Base-by-base conservation (phyloP, 1,284 basidiomycete species). In the Paramarasmius palmivorus region DNA sequence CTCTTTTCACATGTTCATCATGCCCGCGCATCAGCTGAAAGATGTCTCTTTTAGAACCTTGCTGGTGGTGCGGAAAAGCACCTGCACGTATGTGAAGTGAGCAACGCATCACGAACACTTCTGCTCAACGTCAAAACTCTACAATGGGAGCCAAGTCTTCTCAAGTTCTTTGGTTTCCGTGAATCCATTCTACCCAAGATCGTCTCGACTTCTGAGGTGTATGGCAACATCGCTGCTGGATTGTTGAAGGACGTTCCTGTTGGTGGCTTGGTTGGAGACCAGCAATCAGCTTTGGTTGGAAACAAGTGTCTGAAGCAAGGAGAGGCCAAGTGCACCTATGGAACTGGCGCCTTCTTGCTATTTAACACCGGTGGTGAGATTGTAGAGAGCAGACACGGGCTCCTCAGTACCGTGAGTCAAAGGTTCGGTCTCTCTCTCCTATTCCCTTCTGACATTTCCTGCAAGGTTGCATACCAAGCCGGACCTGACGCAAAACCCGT, bases 51-150 rank as follows among this genome's bases (percentile, higher is more conserved):
- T 49, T 66, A 95, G 91, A 93, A 95, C 70, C 78, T 96, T 17
- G 89, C 93, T 4, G 93, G 93, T 53, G 89, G 90, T 22, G 72
- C 73, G 1, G 63, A 76, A 51, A 77, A 77, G 35, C 84, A 84
- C 42, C 73, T 92, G n/a, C 95, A 98, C 72, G 84, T 97, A 59
- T 90, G 88, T 60, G 96, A 99, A 69, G 88, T 93, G n/a, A 94
- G 94, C 52, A 99, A 99, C 68, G 96, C 96, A 2, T 98, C 95
- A 2, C 89, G 96, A 44, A 98, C 96, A 0, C 87, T 99, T 53
- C 84, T 98, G 52, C 84, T 98, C 73, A 92, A 96, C 67, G 78
- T 95, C 53, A 77, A 77, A 44, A 91, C 87, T 1, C 81, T 97
- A 34, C 63, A 86, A 65, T 99, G 95, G 94, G 92, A 93, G 62